phyloP scores from a whole-genome alignment of 2,329 filamentous ascomycete species.

The Aspergillus ustus region DNA sequence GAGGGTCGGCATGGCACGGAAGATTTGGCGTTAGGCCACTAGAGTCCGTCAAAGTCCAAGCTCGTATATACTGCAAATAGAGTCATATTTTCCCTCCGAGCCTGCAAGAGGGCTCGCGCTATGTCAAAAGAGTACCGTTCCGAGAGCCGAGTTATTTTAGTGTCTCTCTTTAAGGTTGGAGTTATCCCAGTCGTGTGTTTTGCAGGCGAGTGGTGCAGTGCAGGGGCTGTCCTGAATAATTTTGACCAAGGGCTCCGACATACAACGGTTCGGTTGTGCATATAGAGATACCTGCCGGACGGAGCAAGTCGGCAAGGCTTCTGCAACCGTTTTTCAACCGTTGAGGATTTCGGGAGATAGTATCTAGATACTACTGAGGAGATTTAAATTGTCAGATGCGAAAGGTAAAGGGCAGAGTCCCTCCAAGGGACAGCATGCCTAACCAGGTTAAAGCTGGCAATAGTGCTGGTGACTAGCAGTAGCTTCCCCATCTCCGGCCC shows the following conservation, averaged over 20 bases:
- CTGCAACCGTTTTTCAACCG: background rate
- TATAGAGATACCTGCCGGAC: conserved; percentile 6
- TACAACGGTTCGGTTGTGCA: background rate
- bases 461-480: background rate
- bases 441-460: conserved; percentile 1
- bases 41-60: background rate
- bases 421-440: background rate
- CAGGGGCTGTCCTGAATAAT: background rate
- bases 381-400: background rate
- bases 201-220: background rate
- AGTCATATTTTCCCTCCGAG: background rate
- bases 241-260: background rate
- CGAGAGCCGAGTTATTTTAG: background rate
- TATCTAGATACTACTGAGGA: too few relatives aligned
- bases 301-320: background rate
- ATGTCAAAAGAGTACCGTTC: background rate
- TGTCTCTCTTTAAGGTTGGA: background rate
- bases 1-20: background rate
- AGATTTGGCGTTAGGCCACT: background rate
- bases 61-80: background rate
- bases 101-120: background rate
- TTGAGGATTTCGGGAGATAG: background rate
- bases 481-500: conserved; percentile 1
- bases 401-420: background rate
- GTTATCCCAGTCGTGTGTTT: background rate